A percentile compares a stretch with the other conserved stretches of the same genome.
phyloP scores from a whole-genome alignment of 2,329 filamentous ascomycete species.

The Dothistroma pini region DNA sequence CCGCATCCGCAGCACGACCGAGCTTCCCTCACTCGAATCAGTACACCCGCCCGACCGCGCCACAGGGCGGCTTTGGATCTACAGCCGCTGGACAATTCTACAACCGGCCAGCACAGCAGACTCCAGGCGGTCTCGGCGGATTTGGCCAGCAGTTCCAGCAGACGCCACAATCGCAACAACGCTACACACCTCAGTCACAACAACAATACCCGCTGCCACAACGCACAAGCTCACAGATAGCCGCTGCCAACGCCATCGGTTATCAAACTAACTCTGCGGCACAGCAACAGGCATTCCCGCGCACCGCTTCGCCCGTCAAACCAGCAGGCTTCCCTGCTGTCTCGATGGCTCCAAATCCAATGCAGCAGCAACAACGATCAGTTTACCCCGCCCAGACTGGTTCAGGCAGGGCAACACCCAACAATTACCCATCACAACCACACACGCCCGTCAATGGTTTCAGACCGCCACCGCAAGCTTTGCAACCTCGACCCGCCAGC shows the following conservation, averaged over 20 bases:
- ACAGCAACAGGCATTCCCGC: slow-evolving; percentile 21
- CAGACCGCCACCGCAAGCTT: slow-evolving; percentile 13
- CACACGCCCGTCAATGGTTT: slow-evolving; percentile 32
- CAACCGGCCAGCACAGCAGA: slow-evolving; percentile 20
- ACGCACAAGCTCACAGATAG: slow-evolving; percentile 20
- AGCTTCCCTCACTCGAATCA: slow-evolving; percentile 26
- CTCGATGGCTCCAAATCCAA: slow-evolving; percentile 15
- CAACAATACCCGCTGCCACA: slow-evolving; percentile 21
- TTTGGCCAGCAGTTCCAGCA: slow-evolving; percentile 24
- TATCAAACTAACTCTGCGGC: slow-evolving; percentile 25
- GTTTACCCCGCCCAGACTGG: slow-evolving; percentile 25
- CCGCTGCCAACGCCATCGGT: slow-evolving; percentile 23
- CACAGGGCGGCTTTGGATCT: slow-evolving; percentile 22
- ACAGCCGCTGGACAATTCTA: slow-evolving; percentile 26
- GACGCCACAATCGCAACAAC: slow-evolving; percentile 25
- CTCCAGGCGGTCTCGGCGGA: slow-evolving; percentile 21
- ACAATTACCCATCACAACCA: slow-evolving; percentile 28
- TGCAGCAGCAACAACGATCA: slow-evolving; percentile 16
- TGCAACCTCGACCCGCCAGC: slow-evolving; percentile 22
- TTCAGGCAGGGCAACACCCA: slow-evolving; percentile 30
- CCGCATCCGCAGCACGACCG: slow-evolving; percentile 19
- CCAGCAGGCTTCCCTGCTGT: slow-evolving; percentile 15
- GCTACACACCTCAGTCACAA: slow-evolving; percentile 23
- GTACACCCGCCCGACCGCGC: slow-evolving; percentile 27
- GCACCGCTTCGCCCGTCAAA: slow-evolving; percentile 30